Conservation (phyloP, 805 yeast species). For the Starmerella sp. region DNA sequence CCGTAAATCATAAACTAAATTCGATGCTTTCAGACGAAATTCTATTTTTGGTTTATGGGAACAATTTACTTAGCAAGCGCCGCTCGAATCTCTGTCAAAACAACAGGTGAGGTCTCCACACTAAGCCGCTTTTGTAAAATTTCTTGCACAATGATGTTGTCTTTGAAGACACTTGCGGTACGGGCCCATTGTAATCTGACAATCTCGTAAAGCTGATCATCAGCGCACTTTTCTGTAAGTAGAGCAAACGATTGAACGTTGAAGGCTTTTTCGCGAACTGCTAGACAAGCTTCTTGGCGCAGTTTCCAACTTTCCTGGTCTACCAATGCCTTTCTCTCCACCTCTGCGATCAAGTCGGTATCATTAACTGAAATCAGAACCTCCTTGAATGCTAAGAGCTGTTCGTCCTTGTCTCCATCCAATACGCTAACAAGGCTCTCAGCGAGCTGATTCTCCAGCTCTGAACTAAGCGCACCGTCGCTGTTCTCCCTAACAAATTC, state of each 20-base stretch:
- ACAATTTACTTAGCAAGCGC: neutral
- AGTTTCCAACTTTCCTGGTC: constrained; percentile 46
- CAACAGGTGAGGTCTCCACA: constrained; percentile 3
- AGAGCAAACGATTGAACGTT: constrained; percentile 12
- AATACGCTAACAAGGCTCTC: constrained; percentile 34
- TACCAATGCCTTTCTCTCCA: constrained; percentile 24
- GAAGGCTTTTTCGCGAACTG: constrained; percentile 23
- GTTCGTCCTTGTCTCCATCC: constrained; percentile 26
- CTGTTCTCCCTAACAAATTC: constrained; percentile 32
- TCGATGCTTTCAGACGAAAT: neutral
- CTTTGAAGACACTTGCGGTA: constrained; percentile 27
- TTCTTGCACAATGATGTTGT: neutral
- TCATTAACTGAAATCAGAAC: neutral
- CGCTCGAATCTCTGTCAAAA: neutral
- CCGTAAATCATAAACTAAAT: neutral
- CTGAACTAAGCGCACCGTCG: constrained; percentile 26
- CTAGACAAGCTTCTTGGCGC: constrained; percentile 38
- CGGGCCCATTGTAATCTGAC: constrained; percentile 43
- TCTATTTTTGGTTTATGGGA: too few relatives aligned
- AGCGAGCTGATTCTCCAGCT: constrained; percentile 27
- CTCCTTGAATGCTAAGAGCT: constrained; percentile 14
- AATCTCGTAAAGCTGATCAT: constrained; percentile 34
- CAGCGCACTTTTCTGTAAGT: constrained; percentile 10
- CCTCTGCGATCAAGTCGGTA: neutral
- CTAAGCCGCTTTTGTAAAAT: neutral